These are phyloP conservation scores for Phytophthora cryptogea DNA, from an alignment of 352 stramenopile species.

Conservation along the genomic window DNA sequence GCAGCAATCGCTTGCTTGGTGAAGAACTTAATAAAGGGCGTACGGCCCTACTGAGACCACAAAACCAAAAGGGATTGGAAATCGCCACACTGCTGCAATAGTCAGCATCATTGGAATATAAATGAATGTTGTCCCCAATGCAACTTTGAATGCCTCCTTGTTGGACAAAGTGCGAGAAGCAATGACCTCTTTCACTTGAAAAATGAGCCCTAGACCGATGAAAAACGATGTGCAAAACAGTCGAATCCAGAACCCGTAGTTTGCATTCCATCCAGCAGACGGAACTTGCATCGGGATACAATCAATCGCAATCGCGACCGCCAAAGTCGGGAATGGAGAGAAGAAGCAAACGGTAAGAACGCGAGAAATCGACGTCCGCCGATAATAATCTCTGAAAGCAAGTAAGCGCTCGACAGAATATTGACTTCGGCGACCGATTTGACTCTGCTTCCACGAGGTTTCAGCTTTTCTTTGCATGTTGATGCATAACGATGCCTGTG, in stretches of 20 bases:
- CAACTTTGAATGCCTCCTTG: background rate
- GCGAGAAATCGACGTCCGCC: background rate
- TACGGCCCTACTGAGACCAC: constrained; percentile 7
- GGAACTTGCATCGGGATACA: constrained; percentile 23
- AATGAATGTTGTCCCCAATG: background rate
- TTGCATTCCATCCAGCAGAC: constrained; percentile 11
- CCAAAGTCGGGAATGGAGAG: constrained; percentile 16
- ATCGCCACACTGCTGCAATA: constrained; percentile 7
- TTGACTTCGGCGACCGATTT: constrained; percentile 3
- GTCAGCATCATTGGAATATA: constrained; percentile 7
- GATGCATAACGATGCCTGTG: no score
- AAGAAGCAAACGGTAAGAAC: constrained; percentile 3
- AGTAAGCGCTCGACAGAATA: constrained; percentile 9
- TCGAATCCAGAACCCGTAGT: constrained; percentile 21
- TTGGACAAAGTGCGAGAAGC: background rate
- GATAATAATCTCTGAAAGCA: constrained; percentile 6
- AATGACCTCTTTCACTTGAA: constrained; percentile 6
- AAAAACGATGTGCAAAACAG: constrained; percentile 1
- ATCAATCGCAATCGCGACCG: constrained; percentile 14
- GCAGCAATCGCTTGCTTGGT: constrained; percentile 25
- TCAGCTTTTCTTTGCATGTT: no score
- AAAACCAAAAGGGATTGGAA: constrained; percentile 23
- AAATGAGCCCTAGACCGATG: background rate
- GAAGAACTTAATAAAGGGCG: constrained; percentile 19
- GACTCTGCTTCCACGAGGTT: no score